Conservation (phyloP, 139 green algal genomes). For the Tetraselmis chui region DNA sequence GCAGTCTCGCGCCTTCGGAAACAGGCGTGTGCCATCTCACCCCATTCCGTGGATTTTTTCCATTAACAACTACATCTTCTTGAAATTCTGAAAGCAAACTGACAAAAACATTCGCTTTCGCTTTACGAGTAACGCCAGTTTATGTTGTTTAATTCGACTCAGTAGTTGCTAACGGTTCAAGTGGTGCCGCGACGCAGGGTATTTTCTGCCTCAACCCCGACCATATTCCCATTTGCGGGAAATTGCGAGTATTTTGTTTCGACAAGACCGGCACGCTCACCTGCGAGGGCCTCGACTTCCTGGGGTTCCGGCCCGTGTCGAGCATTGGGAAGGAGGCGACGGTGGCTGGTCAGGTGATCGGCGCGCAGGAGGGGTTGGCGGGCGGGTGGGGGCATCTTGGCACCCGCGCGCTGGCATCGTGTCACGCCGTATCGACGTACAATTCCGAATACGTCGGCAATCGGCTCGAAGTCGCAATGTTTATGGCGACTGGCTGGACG, state of each 20-base stretch:
- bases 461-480: constrained; percentile 16
- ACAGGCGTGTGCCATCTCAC: too few relatives aligned
- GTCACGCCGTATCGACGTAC: constrained; percentile 4
- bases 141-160: too few relatives aligned
- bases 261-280: constrained; percentile 24
- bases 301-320: constrained; percentile 10
- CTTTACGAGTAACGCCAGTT: too few relatives aligned
- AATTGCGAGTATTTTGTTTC: constrained; percentile 7
- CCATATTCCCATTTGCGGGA: constrained; percentile 10
- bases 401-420: constrained; percentile 9
- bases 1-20: background rate
- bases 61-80: too few relatives aligned
- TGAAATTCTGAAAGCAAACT: too few relatives aligned
- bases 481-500: constrained; percentile 8
- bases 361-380: background rate
- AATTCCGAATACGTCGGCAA: background rate
- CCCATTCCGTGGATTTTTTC: too few relatives aligned
- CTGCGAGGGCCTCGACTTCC: constrained; percentile 13
- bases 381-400: background rate
- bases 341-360: background rate
- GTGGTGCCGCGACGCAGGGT: too few relatives aligned
- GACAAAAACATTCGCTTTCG: too few relatives aligned
- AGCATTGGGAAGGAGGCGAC: background rate
- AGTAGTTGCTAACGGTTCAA: too few relatives aligned
- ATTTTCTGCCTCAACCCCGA: constrained; percentile 12